Evolutionary conservation across 192 early-diverging fungal genomes (phyloP), one percentile per base, ranked within the genome.

Genomic region (Tieghemiomyces parasiticus): DNA sequence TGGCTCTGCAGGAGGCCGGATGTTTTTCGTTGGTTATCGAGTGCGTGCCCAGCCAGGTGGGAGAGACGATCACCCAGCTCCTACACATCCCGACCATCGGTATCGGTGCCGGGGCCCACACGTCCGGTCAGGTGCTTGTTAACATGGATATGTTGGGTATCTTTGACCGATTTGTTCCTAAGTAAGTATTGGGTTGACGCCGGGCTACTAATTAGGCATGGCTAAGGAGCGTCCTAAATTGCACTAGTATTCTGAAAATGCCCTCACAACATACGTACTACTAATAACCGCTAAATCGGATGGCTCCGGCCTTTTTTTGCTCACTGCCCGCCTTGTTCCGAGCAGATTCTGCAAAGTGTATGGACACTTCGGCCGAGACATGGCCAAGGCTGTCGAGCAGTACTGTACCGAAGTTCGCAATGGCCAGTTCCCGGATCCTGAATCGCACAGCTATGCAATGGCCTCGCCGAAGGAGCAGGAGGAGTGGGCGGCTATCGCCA

Each of bases 51-150:
- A 80, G 78, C 50, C 76, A 82, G n/a, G 88, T 99, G 14, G 96
- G 93, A 2, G 71, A 74, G n/a, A 77, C 83, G 35, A 83, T 96
- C 51, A 99, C 94, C 0, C 62, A 80, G 25, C 62, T 77, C 35
- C 68, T 99, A 30, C 54, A 53, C 2, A 81, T 97, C 35, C 94
- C 94, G 9, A 99, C 94, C 10, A 96, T 99, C 61, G 96, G 96
- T 14, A 99, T 99, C 65, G 96, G 96, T 45, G 93, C 96, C 8
- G 94, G 94, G 9, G 59, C 77, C 16, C 70, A 79, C 0, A 87
- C 85, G 14, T 93, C 89, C 22, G 96, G 96, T 20, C 96, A 99
- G 69, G 94, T 96, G 34, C 71, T 99, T 45, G 94, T 99, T 25
- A 76, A 83, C 58, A 76, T 88, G 63, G 96, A 99, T 65, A 86